Conservation (phyloP, 257 asterid genomes). For the Prunella vulgaris region DNA sequence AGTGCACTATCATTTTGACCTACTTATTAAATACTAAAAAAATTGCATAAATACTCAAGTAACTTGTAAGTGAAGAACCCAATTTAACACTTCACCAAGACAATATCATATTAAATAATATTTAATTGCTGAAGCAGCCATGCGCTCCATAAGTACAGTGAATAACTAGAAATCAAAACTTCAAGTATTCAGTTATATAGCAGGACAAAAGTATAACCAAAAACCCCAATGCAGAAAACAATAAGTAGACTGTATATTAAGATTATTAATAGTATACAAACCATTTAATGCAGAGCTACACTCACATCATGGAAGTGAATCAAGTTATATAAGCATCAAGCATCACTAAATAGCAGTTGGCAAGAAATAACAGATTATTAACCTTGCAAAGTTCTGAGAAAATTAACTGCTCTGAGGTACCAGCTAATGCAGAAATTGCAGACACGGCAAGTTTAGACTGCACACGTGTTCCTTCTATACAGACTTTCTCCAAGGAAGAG, state of each 20-base stretch:
- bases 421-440: constrained; percentile 61
- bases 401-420: constrained; percentile 40
- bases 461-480: constrained; percentile 69
- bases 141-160: constrained; percentile 1
- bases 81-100: constrained; percentile 13
- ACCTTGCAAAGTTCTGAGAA: constrained; percentile 73
- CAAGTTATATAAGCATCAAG: background rate
- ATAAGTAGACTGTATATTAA: background rate
- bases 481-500: constrained; percentile 63
- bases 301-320: constrained; percentile 1
- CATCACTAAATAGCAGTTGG: constrained; percentile 10
- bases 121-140: constrained; percentile 10
- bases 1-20: constrained; percentile 4
- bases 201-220: background rate
- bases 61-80: constrained; percentile 18
- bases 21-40: constrained; percentile 13
- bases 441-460: constrained; percentile 77
- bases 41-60: constrained; percentile 12
- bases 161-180: background rate
- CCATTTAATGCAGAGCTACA: background rate
- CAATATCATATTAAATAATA: constrained; percentile 8
- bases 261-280: background rate
- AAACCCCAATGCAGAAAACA: background rate
- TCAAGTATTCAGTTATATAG: background rate
- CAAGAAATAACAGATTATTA: constrained; percentile 14